Evolutionary conservation across 78 protist genomes (phyloP), one percentile per base, ranked within the genome.

Genomic region (Pelomyxa schiedti): DNA sequence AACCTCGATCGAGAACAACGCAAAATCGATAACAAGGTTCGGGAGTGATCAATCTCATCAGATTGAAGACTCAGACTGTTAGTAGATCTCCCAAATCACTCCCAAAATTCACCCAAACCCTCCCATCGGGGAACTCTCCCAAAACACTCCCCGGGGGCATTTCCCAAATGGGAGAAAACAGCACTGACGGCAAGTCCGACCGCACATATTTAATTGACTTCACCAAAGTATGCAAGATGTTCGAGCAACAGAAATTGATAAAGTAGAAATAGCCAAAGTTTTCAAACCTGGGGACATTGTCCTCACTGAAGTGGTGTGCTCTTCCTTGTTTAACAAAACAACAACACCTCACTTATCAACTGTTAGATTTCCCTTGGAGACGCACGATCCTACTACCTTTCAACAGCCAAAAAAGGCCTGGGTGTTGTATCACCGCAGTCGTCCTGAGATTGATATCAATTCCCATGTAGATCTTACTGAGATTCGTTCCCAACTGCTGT

Each of bases 371-470:
- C 93, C n/a, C 84, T 86, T 28, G 93, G 93, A 42, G 93, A 89
- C 42, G 28, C 89, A 26, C 75, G 91, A 37, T 83, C 88, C 30
- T 92, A 84, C 70, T 84, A 70, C 72, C 58, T 92, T 32, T 71
- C 91, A 26, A 89, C 94, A 8, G 95, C 95, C 29, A 42, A 67
- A 42, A 86, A 92, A 74, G 92, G 86, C 68, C 75, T 81, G 8
- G 95, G 95, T 58, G 95, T 92, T 26, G 81, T 92, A n/a, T 89
- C 86, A 76, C 93, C 93, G 24, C 69, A 69, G 29, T n/a, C n/a
- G n/a, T n/a, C n/a, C n/a, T n/a, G n/a, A n/a, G n/a, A n/a, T n/a
- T n/a, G n/a, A n/a, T n/a, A n/a, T n/a, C n/a, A n/a, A n/a, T n/a
- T n/a, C n/a, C n/a, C n/a, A n/a, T n/a, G n/a, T n/a, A n/a, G n/a